Evolutionary conservation across 2,329 filamentous ascomycete genomes (phyloP), one percentile per base, ranked within the genome.

Genomic region (Penicillium sp.): DNA sequence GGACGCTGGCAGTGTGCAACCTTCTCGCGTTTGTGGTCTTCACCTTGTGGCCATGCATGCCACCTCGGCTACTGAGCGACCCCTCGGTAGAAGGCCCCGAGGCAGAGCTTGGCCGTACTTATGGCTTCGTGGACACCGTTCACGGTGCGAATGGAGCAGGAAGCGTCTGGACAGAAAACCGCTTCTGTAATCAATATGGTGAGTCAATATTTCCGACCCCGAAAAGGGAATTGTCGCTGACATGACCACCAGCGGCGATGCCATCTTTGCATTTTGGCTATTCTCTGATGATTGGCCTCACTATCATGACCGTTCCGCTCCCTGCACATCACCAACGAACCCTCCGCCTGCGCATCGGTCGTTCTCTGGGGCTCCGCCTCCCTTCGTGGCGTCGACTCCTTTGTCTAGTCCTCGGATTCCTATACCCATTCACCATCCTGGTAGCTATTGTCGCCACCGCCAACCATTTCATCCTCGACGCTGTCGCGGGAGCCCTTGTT

Each of bases 221-320:
- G n/a, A n/a, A n/a, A n/a, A n/a, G n/a, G n/a, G n/a, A n/a, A n/a
- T 7, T 24, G 9, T 34, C 10, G 24, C 46, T 58, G 27, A 57
- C 20, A 45, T 26, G 2, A 12, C 13, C 43, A 53, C 15, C 42
- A 85, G 84, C 85, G 48, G 87, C 87, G 7, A 90, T 90, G 87
- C 87, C 87, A 1, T 88, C 84, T 0, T 78, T 90, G 13, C 87
- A 90, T 68, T 90, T 90, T 64, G 87, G 87, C 3, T 90, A 90
- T 73, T 87, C 85, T 3, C 80, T 90, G 24, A 80, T 90, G 62
- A 85, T 90, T 64, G 87, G 87, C 7, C 71, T 90, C 10, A 90
- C 87, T 3, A 79, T 90, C 51, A 81, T 83, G 60, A 84, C 82
- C 1, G 81, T 89, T 40, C 87, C 87, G 1, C 74, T 89, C 1